Evolutionary conservation across 2,329 filamentous ascomycete genomes (phyloP), one percentile per base, ranked within the genome.

Genomic region (Erysiphe pulchra): DNA sequence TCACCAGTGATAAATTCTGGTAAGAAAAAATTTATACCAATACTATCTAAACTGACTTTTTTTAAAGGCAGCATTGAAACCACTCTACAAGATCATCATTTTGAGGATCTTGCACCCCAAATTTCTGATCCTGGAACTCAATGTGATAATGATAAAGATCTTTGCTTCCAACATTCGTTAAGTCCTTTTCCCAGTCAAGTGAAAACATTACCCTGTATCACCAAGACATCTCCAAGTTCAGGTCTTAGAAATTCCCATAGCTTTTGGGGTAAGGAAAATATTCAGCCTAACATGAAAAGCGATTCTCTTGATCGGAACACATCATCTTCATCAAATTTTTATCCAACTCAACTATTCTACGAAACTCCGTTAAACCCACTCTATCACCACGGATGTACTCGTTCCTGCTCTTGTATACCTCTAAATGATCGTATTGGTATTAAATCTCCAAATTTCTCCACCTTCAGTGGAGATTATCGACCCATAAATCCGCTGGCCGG

Each of bases 11-110:
- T 50, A 36, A 59, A 56, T 44, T 55, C 57, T 46, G 52, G 54
- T 55, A 50, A 20, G 46, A n/a, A 33, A 13, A 9, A n/a, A 12
- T 32, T 46, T 33, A 10, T 20, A 4, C 18, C n/a, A 17, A 30
- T 38, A 16, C 17, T 33, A 9, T 45, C 10, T 44, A 20, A 33
- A n/a, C 17, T 44, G 16, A 40, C 36, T 32, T 11, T 40, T 11
- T 20, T 38, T 16, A 4, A 28, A 55, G 52, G 49, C 20, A 52
- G 52, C 39, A 59, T 54, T 13, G 56, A 59, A 45, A 57, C 51
- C 42, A 53, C 56, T 11, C 49, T 59, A 28, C 56, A 58, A 45
- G 55, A 58, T 28, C 54, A 55, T 43, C 46, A 50, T 49, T 57
- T 51, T 45, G 50, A 47, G 14, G 14, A 43, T 34, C 31, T 20